Base-by-base conservation (phyloP, 805 yeast species). In the Kodamaea restingae region DNA sequence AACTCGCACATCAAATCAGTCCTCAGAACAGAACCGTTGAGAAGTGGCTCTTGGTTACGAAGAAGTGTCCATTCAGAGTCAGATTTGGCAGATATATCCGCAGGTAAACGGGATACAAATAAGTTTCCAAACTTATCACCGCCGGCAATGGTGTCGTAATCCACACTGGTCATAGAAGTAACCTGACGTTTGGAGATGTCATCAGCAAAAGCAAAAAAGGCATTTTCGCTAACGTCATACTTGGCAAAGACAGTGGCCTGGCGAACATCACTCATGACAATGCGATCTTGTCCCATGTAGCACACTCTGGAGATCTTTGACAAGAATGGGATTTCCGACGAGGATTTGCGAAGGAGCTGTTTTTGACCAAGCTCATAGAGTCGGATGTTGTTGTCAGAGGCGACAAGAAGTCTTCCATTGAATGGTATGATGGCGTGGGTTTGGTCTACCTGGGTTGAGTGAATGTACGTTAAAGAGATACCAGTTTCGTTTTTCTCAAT, bases 91-190 rank as follows among this genome's bases (percentile, higher is more conserved):
- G 81, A 72, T 0, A 70, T 65, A 4, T 68, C 62, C n/a, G 61
- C 61, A 0, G 83, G 76, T 29, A 83, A 59, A 42, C 96, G 65
- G 29, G 87, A 60, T 1, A 85, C 73, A 60, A 82, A 80, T 0
- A 88, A 34, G 49, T 83, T 86, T 0, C 98, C 97, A 60, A 84
- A 88, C 52, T 80, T 81, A 56, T 93, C 98, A 10, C 96, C 96
- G 1, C 86, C 87, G 29, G 84, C 65, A 1, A 84, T 76, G 0
- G 96, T 88, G 40, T 78, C 79, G 45, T 78, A 75, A 55, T 93
- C 98, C 4, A 93, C 60, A 46, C 77, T 61, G 2, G 69, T 53
- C 31, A 83, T 49, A 2, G 79, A 49, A 0, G 95, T 82, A 3
- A 83, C 70, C 51, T 83, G 84, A 22, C 96, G 65, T 24, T 80